Evolutionary conservation across 805 yeast species (phyloP).

Genomic region (Helenozyma baotianmanensis): DNA sequence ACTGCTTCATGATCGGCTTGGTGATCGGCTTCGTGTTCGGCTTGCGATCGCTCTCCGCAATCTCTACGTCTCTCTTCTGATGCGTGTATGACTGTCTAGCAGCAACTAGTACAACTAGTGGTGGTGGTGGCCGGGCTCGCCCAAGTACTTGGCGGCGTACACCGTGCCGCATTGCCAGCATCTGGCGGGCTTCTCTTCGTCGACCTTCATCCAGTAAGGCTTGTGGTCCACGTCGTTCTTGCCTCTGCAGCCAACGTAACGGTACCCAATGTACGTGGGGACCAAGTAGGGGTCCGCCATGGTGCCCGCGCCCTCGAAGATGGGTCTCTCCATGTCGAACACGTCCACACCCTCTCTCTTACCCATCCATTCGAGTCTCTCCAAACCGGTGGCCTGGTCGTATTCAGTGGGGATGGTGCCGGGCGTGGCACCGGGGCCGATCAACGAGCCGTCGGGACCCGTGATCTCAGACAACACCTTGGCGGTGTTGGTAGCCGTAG

Average conservation of each 20-base stretch:
- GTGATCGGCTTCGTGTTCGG: too few species aligned
- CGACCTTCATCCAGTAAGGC: slow-evolving; percentile 89
- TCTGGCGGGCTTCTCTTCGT: slow-evolving; percentile 78
- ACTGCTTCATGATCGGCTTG: too few species aligned
- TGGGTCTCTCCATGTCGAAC: slow-evolving; percentile 84
- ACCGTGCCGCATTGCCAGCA: slow-evolving; percentile 99
- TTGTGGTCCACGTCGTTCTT: slow-evolving; percentile 90
- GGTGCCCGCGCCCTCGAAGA: slow-evolving; percentile 86
- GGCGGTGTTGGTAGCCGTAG: slow-evolving; percentile 55
- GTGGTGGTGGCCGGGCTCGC: slow-evolving; percentile 67
- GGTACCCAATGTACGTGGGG: slow-evolving; percentile 85
- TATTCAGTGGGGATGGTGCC: slow-evolving; percentile 88
- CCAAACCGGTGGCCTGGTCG: slow-evolving; percentile 98
- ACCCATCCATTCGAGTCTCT: slow-evolving; percentile 91
- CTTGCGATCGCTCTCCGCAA: too few species aligned
- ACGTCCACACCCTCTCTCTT: slow-evolving; percentile 93
- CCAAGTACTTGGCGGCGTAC: slow-evolving; percentile 82
- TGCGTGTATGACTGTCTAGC: slow-evolving; percentile 6
- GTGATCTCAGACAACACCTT: slow-evolving; percentile 68
- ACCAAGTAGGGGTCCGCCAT: slow-evolving; percentile 82
- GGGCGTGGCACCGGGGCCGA: slow-evolving; percentile 85
- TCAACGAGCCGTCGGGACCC: slow-evolving; percentile 64
- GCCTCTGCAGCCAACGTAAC: slow-evolving; percentile 98
- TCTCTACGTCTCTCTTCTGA: too few species aligned
- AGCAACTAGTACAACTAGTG: slow-evolving; percentile 21